Evolutionary conservation across 2,329 filamentous ascomycete species (phyloP), one percentile per base, ranked within the genome.

Genomic region (Xylaria sp.): DNA sequence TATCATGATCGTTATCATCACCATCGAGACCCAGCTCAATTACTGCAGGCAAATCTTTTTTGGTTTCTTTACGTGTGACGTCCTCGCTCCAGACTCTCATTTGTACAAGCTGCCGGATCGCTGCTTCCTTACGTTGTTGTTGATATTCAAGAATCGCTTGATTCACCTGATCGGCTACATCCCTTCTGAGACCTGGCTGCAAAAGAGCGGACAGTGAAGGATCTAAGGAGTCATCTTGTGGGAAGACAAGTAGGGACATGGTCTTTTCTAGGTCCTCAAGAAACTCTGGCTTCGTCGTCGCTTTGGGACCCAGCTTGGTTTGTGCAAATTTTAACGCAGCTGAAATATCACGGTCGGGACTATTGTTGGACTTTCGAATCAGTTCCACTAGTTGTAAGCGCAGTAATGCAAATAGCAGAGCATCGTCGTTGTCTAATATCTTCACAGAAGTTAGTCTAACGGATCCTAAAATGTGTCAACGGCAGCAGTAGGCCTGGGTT

Each of bases 311-410:
- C 15, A 99, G 88, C 75, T 98, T 92, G 44, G 91, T 89, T 0
- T 92, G 94, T 1, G 96, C 96, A 81, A 99, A 99, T 68, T 91
- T 89, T 62, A 99, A 82, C 1, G 94, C 96, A 7, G 91, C 90
- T 10, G 80, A 89, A 63, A 97, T 94, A 74, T 97, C 93, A 37
- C 89, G 89, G 64, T 89, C 86, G 2, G 88, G 85, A 48, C 85
- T 85, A 12, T 87, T 84, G 65, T 89, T 93, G 81, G 92, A 94
- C 50, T 84, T 85, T 41, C 94, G 90, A 75, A 99, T 99, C 63
- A 98, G 86, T 82, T 99, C 96, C 65, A 99, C 92, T 6, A 99
- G 87, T 80, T 99, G 96, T 48, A 99, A 87, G 44, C 95, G 91
- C 56, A 99, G 85, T 4, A 99, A 85, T 1, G 93, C 90, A 81